These are phyloP conservation scores for peach (Prunus persica) DNA, from an alignment of 306 rosid species.

Conservation along the genomic window DNA sequence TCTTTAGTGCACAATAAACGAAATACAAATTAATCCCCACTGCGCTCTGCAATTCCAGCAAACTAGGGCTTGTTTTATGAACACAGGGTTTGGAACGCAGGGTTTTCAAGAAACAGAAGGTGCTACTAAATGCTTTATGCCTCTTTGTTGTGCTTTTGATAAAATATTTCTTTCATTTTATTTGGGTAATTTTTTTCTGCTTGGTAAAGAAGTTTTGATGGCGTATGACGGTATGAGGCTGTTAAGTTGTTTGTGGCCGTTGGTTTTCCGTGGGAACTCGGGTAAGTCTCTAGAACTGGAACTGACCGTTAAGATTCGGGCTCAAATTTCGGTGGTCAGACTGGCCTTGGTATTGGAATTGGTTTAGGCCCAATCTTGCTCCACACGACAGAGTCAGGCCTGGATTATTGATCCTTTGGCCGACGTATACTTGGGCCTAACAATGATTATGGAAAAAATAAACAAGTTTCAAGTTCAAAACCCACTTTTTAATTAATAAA, in stretches of 20 bases:
- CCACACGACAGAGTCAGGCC: too few species aligned
- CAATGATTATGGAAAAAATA: too few species aligned
- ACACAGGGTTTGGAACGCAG: too few species aligned
- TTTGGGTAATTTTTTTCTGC: not conserved
- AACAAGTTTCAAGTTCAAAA: too few species aligned
- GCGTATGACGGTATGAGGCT: too few species aligned
- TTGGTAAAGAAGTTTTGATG: not conserved
- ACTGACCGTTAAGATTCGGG: not conserved
- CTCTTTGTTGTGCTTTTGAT: too few species aligned
- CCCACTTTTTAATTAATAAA: too few species aligned
- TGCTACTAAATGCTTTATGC: too few species aligned
- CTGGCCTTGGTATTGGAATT: not conserved
- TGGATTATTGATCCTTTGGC: too few species aligned
- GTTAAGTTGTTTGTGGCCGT: not conserved
- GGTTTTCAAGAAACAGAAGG: too few species aligned
- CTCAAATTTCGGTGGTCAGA: not conserved
- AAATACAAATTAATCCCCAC: not conserved
- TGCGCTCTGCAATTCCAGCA: not conserved
- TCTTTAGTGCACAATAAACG: not conserved
- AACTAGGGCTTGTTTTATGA: not conserved
- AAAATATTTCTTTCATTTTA: too few species aligned
- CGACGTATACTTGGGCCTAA: too few species aligned
- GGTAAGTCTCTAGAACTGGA: not conserved
- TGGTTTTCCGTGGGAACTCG: not conserved
- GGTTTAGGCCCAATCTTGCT: not conserved